Conservation (phyloP, 768 basidiomycete genomes). For the Dictyophora rubrovolvata region DNA sequence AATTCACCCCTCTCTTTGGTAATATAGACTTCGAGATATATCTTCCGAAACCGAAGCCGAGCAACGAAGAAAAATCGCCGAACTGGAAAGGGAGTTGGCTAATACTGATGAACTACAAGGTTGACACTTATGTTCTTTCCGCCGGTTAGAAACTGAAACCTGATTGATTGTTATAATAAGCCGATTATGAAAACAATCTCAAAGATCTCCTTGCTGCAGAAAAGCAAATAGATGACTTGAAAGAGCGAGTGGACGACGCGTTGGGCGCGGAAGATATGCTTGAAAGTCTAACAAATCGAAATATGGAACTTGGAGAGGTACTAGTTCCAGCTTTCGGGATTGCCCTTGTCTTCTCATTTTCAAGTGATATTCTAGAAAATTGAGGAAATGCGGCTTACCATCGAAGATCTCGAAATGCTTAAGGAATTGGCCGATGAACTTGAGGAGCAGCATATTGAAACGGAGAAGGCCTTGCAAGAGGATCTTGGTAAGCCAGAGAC, state of each 20-base stretch:
- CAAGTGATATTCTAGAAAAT: slow-evolving; percentile 60
- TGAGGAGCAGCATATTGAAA: slow-evolving; percentile 91
- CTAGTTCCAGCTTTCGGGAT: slow-evolving; percentile 6
- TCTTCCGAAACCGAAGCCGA: slow-evolving; percentile 83
- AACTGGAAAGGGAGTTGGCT: slow-evolving; percentile 84
- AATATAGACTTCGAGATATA: slow-evolving; percentile 69
- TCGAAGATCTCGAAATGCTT: slow-evolving; percentile 92
- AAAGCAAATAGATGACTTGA: slow-evolving; percentile 85
- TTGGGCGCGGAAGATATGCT: slow-evolving; percentile 94
- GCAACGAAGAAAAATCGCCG: slow-evolving; percentile 64
- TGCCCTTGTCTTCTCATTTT: too few species aligned
- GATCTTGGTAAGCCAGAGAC: slow-evolving; percentile 60
- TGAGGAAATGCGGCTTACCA: slow-evolving; percentile 92
- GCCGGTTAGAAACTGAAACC: not conserved
- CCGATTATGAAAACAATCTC: slow-evolving; percentile 67
- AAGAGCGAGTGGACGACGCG: slow-evolving; percentile 89
- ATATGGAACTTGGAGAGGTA: slow-evolving; percentile 85
- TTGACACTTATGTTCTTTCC: slow-evolving; percentile 20
- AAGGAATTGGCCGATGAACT: slow-evolving; percentile 96
- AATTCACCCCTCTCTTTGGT: not conserved
- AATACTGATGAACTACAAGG: slow-evolving; percentile 74
- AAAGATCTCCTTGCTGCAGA: slow-evolving; percentile 84
- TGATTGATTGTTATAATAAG: slow-evolving; percentile 26
- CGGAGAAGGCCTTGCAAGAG: slow-evolving; percentile 82
- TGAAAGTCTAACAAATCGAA: slow-evolving; percentile 89